Evolutionary conservation across 177 flowering plant species (phyloP), one percentile per base, ranked within the genome.

Genomic region (Vitis hybrid): DNA sequence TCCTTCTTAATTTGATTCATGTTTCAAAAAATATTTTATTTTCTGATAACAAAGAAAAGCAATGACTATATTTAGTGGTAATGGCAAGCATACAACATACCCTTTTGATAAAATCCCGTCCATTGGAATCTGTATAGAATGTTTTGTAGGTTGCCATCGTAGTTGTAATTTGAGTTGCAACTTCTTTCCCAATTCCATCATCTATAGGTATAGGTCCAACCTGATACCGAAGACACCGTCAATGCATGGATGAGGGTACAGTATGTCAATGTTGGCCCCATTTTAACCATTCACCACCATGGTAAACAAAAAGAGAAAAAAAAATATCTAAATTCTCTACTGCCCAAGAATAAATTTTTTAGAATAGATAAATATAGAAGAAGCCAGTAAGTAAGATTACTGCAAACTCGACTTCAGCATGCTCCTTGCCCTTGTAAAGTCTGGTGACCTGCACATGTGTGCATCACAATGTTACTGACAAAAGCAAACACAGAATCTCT

Each of bases 201-300:
- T 89, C 93, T 71, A 88, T 70, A 9, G 99, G 99, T 76, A 95
- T 84, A n/a, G 97, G 97, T 18, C 99, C 98, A 80, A 95, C 88
- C 99, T 95, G 79, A 50, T 17, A 62, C 11, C 23, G 66, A 70
- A 7, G 45, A 39, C 45, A 39, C 45, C 45, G 8, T 39, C 45
- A 39, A 39, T 39, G 30, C 45, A 39, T 39, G 45, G 45, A 39
- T 39, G 45, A 39, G 45, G 45, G 8, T 39, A 39, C 7, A 39
- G 45, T 39, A 4, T 3, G 45, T 39, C 45, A 39, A 39, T 39
- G 45, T 4, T 39, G 45, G 6, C 45, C 45, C 30, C 45, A 39
- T 39, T 39, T 5, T 39, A 39, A 39, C 45, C 45, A 39, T 39
- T 39, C 45, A 39, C 8, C 45, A 39, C 45, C 45, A 39, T 0